Conservation (phyloP, 176 grass and related monocot species). For the Oryza nivara region DNA sequence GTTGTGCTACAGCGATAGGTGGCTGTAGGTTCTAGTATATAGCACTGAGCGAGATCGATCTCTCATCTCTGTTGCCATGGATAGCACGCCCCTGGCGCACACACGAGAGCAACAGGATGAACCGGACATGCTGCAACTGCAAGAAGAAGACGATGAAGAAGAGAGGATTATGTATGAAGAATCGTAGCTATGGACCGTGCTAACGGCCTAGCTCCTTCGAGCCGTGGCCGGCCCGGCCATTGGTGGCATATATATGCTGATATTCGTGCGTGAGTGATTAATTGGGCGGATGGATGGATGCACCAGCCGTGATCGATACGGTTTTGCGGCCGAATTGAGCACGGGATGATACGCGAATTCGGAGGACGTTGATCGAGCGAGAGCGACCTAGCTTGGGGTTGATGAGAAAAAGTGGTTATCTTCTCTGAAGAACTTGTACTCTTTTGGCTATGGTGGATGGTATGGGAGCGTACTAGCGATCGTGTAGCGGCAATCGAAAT, state of each 20-base stretch:
- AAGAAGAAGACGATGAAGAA: neutral
- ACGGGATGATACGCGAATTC: neutral
- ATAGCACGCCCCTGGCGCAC: neutral
- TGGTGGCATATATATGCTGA: too few relatives aligned
- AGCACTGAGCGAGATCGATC: slow-evolving; percentile 18
- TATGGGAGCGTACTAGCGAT: too few relatives aligned
- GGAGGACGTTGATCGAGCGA: neutral
- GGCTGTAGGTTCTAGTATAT: neutral
- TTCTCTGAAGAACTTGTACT: too few relatives aligned
- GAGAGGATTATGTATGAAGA: neutral
- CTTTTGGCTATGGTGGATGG: too few relatives aligned
- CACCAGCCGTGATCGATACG: neutral
- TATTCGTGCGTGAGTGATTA: too few relatives aligned
- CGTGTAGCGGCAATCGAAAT: too few relatives aligned
- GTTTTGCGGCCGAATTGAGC: neutral
- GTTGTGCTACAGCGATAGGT: slow-evolving; percentile 4
- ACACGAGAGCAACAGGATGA: neutral
- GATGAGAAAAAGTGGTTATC: too few relatives aligned
- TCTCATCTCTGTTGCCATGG: neutral
- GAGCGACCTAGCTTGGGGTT: too few relatives aligned
- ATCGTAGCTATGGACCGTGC: neutral
- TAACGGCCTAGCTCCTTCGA: neutral
- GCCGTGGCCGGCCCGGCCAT: neutral
- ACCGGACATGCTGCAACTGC: neutral
- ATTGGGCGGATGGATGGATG: neutral